Evolutionary conservation across 2,329 filamentous ascomycete species (phyloP).

Genomic region (Xylariaceae sp.): DNA sequence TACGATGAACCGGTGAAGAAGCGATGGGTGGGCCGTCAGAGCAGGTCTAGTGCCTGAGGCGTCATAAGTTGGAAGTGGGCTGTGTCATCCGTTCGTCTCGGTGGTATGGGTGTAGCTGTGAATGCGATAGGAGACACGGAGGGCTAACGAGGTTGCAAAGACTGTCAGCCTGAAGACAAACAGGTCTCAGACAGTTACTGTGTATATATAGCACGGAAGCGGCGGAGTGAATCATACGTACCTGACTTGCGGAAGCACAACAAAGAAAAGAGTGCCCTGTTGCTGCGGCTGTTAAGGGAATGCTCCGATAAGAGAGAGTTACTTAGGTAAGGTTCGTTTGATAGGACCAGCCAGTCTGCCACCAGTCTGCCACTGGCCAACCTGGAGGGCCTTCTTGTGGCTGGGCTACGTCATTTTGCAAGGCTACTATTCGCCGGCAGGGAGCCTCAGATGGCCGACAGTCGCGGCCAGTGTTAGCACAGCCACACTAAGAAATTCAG

Average conservation of each 20-base stretch:
- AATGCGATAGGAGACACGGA: too few species aligned
- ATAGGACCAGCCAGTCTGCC: background rate
- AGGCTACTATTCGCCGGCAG: conserved; percentile 11
- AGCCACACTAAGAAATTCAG: conserved; percentile 9
- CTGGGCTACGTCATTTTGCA: conserved; percentile 17
- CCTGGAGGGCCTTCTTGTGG: conserved; percentile 7
- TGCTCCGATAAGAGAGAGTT: too few species aligned
- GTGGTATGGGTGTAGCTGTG: too few species aligned
- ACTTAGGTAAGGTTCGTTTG: too few species aligned
- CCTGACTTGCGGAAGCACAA: too few species aligned
- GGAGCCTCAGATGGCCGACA: conserved; percentile 2
- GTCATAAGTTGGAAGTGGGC: background rate
- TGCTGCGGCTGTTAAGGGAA: too few species aligned
- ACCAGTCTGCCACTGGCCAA: background rate
- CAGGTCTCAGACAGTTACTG: too few species aligned
- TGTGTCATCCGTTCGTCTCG: background rate
- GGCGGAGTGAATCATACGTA: background rate
- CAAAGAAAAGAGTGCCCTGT: too few species aligned
- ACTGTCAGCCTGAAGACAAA: too few species aligned
- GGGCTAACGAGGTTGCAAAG: too few species aligned
- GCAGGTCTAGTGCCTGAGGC: background rate
- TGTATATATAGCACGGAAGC: too few species aligned
- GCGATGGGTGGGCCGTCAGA: too few species aligned
- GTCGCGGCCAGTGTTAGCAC: background rate
- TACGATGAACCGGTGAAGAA: conserved; percentile 5